Base-by-base conservation (phyloP, 176 grass and related monocot genomes). In the Bromus sterilis region DNA sequence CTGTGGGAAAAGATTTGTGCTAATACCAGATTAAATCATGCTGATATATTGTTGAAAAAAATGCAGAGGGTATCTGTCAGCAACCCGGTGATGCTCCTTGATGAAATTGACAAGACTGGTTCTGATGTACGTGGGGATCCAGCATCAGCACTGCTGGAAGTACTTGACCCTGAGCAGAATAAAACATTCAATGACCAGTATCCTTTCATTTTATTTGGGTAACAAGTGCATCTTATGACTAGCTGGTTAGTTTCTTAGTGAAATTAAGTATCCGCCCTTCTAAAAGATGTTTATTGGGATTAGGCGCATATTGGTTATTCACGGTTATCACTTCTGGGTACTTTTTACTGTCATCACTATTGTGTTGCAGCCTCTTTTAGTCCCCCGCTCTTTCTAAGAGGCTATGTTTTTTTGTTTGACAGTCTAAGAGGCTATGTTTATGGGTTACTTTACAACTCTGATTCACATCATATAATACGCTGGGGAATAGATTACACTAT, bases 101-200 rank as follows among this genome's bases (percentile, higher is more conserved):
- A 99, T n/a, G 96, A 99, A 89, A 91, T 99, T 80, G 96, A 99
- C 83, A 99, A 99, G 82, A 99, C 96, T 41, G 96, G 96, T 87
- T 99, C 96, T 75, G 96, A 99, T 83, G 91, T 95, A 67, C 92
- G 93, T 77, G 96, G 96, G 9, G 96, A 99, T 81, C 96, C 96
- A 59, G 93, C 96, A 86, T 99, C 96, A 77, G 96, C 96, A 42
- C 89, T 99, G 35, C 82, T 99, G 67, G 96, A 99, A 95, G 96
- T 99, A 90, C 96, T 99, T 74, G 96, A 99, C 42, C 96, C 96
- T 41, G 93, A 99, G 67, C 96, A 95, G 72, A 99, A 99, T 53
- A 91, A 86, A 77, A 82, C 93, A 34, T 99, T 99, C 87, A 99
- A 90, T 77, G 96, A 99, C 72, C 96, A 99, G 96, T 99, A 95